Conservation (phyloP, 169 alveolate genomes). For the Plasmodium blacklocki region DNA sequence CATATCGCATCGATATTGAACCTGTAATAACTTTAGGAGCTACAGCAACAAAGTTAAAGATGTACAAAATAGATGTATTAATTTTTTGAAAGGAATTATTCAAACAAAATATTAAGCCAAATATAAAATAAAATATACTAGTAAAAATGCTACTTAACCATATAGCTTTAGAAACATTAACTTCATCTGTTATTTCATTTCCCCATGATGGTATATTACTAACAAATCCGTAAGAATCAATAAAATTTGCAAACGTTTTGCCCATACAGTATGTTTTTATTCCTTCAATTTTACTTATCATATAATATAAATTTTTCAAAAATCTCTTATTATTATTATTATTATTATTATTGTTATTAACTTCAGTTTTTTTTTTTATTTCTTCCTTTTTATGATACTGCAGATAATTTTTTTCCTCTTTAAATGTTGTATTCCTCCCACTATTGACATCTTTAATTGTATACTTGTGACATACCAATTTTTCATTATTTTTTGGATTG, state of each 20-base stretch:
- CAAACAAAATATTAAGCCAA: slow-evolving; percentile 81
- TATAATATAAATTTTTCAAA: slow-evolving; percentile 31
- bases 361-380: neutral
- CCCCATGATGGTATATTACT: slow-evolving; percentile 87
- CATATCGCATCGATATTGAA: slow-evolving; percentile 82
- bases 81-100: slow-evolving; percentile 74
- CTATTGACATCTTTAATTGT: neutral
- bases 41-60: slow-evolving; percentile 81
- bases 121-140: slow-evolving; percentile 76
- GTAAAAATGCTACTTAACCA: slow-evolving; percentile 81
- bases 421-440: neutral
- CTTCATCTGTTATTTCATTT: slow-evolving; percentile 85
- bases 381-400: neutral
- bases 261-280: slow-evolving; percentile 74
- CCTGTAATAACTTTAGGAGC: slow-evolving; percentile 84
- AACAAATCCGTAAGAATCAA: slow-evolving; percentile 83
- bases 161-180: slow-evolving; percentile 79
- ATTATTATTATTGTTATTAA: neutral
- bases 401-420: neutral
- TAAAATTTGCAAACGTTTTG: slow-evolving; percentile 76
- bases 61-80: slow-evolving; percentile 69
- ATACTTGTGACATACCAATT: neutral
- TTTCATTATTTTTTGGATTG: neutral
- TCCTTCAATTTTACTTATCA: slow-evolving; percentile 57
- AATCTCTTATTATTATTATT: neutral